These are phyloP conservation scores for Aspergillus avenaceus DNA, from an alignment of 495 filamentous ascomycete genomes.

Conservation along the genomic window DNA sequence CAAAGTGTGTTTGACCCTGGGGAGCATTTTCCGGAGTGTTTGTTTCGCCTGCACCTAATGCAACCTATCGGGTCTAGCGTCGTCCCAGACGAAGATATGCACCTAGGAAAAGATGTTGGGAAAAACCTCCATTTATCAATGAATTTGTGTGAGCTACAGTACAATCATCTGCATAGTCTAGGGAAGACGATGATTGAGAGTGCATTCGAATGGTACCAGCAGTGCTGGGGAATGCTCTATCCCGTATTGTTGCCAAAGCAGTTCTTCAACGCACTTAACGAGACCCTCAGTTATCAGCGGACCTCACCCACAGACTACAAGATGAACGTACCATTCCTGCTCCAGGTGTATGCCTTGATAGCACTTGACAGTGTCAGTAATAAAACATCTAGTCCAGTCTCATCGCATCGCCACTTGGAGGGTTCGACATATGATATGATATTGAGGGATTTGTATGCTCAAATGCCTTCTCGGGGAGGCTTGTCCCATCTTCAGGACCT, in stretches of 20 bases:
- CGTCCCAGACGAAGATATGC: not conserved
- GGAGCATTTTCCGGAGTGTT: slow-evolving; percentile 8
- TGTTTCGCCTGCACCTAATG: slow-evolving; percentile 6
- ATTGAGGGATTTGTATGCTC: not conserved
- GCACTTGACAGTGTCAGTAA: not conserved
- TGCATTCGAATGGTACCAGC: not conserved
- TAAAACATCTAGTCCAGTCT: not conserved
- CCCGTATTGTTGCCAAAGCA: not conserved
- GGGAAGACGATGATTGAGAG: not conserved
- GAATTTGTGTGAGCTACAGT: not conserved
- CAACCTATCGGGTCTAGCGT: not conserved
- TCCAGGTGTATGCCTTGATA: not conserved
- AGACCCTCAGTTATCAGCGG: not conserved
- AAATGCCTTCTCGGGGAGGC: not conserved
- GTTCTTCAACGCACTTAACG: not conserved
- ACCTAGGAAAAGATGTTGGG: not conserved
- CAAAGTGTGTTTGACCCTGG: not conserved
- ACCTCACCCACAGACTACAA: not conserved
- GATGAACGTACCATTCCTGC: not conserved
- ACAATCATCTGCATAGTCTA: not conserved
- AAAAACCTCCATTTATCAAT: too few species aligned
- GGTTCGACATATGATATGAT: too few species aligned
- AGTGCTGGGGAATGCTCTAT: not conserved
- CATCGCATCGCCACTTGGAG: too few species aligned
- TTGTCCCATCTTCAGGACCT: slow-evolving; percentile 5